Base-by-base conservation (phyloP, 1,139 yeast genomes). In the Candida sanyaensis region DNA sequence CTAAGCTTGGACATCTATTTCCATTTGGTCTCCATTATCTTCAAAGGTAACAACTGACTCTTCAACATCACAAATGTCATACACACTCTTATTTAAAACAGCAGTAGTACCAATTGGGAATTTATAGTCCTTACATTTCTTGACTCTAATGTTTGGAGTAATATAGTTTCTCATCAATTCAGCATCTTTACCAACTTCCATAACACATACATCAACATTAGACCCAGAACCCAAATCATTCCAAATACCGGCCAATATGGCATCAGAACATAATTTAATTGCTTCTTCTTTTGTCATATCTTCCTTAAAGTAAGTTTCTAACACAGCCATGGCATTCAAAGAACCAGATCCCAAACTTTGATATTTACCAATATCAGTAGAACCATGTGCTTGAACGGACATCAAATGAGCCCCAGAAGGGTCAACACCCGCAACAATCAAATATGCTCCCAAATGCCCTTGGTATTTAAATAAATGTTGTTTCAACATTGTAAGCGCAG, bases 161-260 rank as follows among this genome's bases (percentile, higher is more conserved):
- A 87, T 77, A 76, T 88, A 89, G 69, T 92, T 92, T 73, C 99
- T 83, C 67, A 80, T 74, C 51, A 92, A 78, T 54, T 79, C 81
- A 9, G 98, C 96, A 65, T 88, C 95, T 64, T 89, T 84, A 54
- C 95, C 97, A 40, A 80, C 73, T 70, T 92, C 97, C 96, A 93
- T 90, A 30, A 93, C 97, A 74, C 98, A 93, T 54, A 93, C 77
- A 67, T 93, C 99, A 26, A 93, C 98, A 62, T 93, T 93, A 30
- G 98, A 92, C 64, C 99, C 99, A 2, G 98, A 92, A 42, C 99
- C 99, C 67, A 93, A 80, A 77, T 93, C 99, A 71, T 93, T 93
- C 97, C 97, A 93, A 62, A 93, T 92, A 80, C 99, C 99, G 30
- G 97, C 90, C 70, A 89, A 90, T 63, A 93, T 93, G 40, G 99